Evolutionary conservation across 129 eudicot genomes (phyloP).

Genomic region (Flaveria robusta): DNA sequence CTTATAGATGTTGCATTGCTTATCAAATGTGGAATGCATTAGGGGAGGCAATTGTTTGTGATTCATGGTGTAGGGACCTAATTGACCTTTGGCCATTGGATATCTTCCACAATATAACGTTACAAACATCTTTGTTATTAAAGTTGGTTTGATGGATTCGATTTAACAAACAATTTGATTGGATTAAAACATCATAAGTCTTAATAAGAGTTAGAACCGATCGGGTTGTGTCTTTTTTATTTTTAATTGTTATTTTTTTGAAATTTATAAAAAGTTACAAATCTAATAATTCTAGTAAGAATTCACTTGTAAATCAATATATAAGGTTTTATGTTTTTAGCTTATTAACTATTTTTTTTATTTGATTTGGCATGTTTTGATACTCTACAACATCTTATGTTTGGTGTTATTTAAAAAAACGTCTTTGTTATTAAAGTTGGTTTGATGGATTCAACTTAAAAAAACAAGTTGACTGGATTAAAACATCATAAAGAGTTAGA

Average conservation of each 20-base stretch:
- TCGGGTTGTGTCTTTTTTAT: too few relatives aligned
- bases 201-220: background rate
- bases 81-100: conserved; percentile 24
- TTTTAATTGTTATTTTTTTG: background rate
- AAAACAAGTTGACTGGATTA: background rate
- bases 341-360: too few relatives aligned
- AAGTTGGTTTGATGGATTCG: background rate
- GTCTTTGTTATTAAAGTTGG: background rate
- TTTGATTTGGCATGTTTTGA: too few relatives aligned
- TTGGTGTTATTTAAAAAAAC: too few relatives aligned
- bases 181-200: background rate
- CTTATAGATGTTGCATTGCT: conserved; percentile 25
- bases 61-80: conserved; percentile 28
- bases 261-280: background rate
- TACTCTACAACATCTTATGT: too few relatives aligned
- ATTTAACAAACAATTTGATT: background rate
- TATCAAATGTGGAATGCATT: conserved; percentile 46
- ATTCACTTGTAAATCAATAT: too few relatives aligned
- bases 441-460: background rate
- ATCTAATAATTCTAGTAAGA: too few relatives aligned
- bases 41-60: conserved; percentile 34
- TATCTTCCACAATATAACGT: conserved; percentile 5
- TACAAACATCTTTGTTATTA: background rate
- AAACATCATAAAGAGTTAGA: background rate
- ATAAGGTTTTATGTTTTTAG: too few relatives aligned